Percentiles rank a stretch among this genome's conserved stretches.
Conservation (phyloP, 257 asterid species). For the Hygrophila difformis region DNA sequence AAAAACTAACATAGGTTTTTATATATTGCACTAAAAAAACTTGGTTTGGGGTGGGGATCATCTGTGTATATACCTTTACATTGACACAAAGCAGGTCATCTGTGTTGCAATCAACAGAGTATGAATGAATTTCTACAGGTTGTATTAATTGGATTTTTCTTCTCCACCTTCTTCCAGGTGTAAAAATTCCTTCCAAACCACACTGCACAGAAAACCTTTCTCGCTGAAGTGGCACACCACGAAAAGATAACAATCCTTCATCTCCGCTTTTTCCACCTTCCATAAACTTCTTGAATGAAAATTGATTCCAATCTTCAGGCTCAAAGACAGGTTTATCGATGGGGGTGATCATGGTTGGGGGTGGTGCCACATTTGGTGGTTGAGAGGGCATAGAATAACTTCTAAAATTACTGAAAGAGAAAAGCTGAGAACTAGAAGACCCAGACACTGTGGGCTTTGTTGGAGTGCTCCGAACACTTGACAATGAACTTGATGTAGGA, state of each 20-base stretch:
- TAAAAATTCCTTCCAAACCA: conserved; percentile 93
- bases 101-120: conserved; percentile 81
- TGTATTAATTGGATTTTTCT: conserved; percentile 86
- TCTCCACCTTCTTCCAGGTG: conserved; percentile 97
- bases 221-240: conserved; percentile 87
- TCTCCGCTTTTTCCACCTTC: conserved; percentile 46
- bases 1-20: conserved; percentile 12
- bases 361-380: conserved; percentile 57
- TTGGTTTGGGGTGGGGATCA: too few relatives aligned
- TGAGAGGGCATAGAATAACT: conserved; percentile 97
- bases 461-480: conserved; percentile 67
- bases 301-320: conserved; percentile 71
- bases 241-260: conserved; percentile 76
- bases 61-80: conserved; percentile 79
- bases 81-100: conserved; percentile 92
- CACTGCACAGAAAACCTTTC: conserved; percentile 92
- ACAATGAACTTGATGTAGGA: conserved; percentile 52
- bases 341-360: conserved; percentile 46
- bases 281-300: conserved; percentile 53
- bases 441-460: conserved; percentile 47
- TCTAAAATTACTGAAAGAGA: conserved; percentile 83
- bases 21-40: conserved; percentile 4
- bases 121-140: conserved; percentile 73
- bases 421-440: conserved; percentile 80
- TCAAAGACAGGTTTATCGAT: conserved; percentile 42